Base-by-base conservation (phyloP, 495 filamentous ascomycete species). In the Neurospora sp. region DNA sequence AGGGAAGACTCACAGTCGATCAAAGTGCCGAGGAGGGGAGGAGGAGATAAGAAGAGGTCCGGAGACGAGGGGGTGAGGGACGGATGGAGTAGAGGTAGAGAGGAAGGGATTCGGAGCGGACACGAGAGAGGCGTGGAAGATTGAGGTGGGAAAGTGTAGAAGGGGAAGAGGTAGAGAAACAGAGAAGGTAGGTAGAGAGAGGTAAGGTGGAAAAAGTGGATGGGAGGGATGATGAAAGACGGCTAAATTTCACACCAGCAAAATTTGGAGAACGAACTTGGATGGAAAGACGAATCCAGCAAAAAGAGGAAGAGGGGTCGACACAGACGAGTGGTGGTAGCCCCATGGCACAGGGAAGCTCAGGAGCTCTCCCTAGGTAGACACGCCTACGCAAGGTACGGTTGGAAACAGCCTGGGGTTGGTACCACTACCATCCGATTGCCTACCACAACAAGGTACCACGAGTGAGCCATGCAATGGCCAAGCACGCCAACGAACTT, bases 181-280 rank as follows among this genome's bases (percentile, higher is more conserved):
- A 76, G 76, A 77, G 77, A 79, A 78, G 74, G 75, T 53, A 70
- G 72, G 75, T 53, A 70, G 73, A 39, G 69, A 39, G 42, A 74
- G 70, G 37, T 40, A 70, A 68, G 53, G 37, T 59, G 65, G n/a
- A 69, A 69, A 37, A 68, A 70, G 72, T 53, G 76, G 75, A 71
- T 70, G 71, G 41, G 46, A 71, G 68, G 69, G 72, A 69, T 69
- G 18, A 35, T 70, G 69, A 71, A 65, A 68, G 74, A 73, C 65
- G 69, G 75, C 53, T 42, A 70, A 48, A 53, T 38, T 39, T 39
- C 18, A 37, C 70, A 70, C 27, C 37, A 46, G 31, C 20, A 65
- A 65, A 18, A 35, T 65, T 65, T 35, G 53, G 53, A 18, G 53
- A 18, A 65, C 31, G 53, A 27, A 65, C 53, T 65, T 65, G 27